Conservation (phyloP, 352 stramenopile species). For the Phytophthora hybrid region DNA sequence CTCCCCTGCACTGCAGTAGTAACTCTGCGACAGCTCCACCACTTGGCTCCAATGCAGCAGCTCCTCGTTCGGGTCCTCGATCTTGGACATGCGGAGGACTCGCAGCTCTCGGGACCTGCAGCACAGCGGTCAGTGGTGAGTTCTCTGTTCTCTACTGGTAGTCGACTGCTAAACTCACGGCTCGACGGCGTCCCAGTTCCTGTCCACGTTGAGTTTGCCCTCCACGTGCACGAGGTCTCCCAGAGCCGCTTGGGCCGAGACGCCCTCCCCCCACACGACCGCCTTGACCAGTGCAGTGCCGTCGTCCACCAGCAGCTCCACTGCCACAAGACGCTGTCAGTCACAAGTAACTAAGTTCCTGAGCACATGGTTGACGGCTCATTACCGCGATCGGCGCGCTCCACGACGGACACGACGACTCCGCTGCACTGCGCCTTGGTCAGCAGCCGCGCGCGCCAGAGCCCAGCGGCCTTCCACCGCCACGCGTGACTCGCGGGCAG, state of each 20-base stretch:
- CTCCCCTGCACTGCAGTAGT: constrained; percentile 44
- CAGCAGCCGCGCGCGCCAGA: constrained; percentile 49
- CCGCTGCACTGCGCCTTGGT: constrained; percentile 78
- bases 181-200: constrained; percentile 43
- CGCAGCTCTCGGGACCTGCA: constrained; percentile 63
- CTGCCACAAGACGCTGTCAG: constrained; percentile 28
- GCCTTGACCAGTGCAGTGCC: constrained; percentile 70
- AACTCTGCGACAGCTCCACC: constrained; percentile 48
- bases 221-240: constrained; percentile 80
- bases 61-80: constrained; percentile 79
- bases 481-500: constrained; percentile 70
- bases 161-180: constrained; percentile 23
- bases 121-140: background rate
- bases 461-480: constrained; percentile 31
- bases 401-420: constrained; percentile 64
- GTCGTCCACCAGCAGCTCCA: constrained; percentile 81
- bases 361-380: too few relatives aligned
- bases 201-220: constrained; percentile 77
- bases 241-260: constrained; percentile 30
- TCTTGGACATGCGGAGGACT: constrained; percentile 52
- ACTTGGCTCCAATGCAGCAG: constrained; percentile 76
- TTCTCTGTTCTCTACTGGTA: background rate
- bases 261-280: constrained; percentile 52
- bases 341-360: background rate
- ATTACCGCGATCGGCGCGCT: constrained; percentile 49